Evolutionary conservation across 345 rosid genomes (phyloP).

Genomic region (Salix brachista): DNA sequence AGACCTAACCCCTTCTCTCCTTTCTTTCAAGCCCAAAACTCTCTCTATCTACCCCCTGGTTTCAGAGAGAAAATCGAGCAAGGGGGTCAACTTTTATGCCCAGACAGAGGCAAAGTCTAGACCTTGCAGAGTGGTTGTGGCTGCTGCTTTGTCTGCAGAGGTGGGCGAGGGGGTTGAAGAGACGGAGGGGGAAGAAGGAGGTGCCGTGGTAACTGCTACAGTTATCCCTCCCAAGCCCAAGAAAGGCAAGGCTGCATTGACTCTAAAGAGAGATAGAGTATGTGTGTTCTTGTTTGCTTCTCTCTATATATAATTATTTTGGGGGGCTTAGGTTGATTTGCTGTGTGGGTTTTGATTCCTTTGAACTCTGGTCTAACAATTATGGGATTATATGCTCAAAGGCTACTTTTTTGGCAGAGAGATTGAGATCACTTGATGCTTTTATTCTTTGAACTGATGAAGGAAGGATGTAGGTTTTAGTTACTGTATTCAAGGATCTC

Average conservation of each 20-base stretch:
- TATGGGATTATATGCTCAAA: neutral
- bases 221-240: slow-evolving; percentile 57
- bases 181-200: slow-evolving; percentile 26
- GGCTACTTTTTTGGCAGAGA: neutral
- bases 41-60: slow-evolving; percentile 36
- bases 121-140: slow-evolving; percentile 25
- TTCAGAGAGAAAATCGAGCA: slow-evolving; percentile 23
- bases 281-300: slow-evolving; percentile 7
- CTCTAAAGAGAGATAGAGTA: slow-evolving; percentile 88
- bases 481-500: neutral
- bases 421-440: neutral
- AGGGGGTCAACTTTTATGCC: slow-evolving; percentile 13
- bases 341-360: slow-evolving; percentile 4
- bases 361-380: neutral
- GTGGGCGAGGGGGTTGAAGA: slow-evolving; percentile 40
- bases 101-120: slow-evolving; percentile 20
- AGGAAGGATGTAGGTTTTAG: neutral
- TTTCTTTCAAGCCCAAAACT: slow-evolving; percentile 49
- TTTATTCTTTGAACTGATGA: neutral
- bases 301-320: neutral
- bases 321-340: slow-evolving; percentile 7
- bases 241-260: slow-evolving; percentile 85
- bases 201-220: slow-evolving; percentile 36
- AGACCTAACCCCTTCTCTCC: slow-evolving; percentile 46
- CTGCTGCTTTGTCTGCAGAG: slow-evolving; percentile 47